Percentiles rank a stretch among this genome's conserved stretches.
phyloP scores from a whole-genome alignment of 148 eudicot species.

The Spergularia bocconei region DNA sequence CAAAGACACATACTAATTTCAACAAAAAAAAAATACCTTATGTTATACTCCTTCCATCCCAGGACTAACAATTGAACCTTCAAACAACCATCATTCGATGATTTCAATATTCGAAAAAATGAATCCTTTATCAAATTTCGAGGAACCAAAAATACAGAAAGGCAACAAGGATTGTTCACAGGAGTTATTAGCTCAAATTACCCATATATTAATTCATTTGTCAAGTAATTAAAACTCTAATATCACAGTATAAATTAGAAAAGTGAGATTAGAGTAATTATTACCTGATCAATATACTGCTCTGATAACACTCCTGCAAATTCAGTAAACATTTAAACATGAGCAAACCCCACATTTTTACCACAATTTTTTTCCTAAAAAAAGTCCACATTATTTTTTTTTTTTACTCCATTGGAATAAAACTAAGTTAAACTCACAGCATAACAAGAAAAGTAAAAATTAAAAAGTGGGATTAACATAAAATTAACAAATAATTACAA shows the following conservation, averaged over 20 bases:
- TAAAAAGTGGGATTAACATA: background rate
- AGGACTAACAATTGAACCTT: background rate
- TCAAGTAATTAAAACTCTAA: background rate
- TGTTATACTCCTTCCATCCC: background rate
- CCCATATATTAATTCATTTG: background rate
- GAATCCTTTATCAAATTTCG: too few relatives aligned
- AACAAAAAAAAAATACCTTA: background rate
- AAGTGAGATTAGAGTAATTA: background rate
- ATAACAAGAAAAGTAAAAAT: background rate
- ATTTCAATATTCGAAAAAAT: background rate
- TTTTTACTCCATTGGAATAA: background rate
- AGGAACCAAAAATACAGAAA: too few relatives aligned
- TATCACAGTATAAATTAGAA: background rate
- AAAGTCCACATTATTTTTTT: background rate
- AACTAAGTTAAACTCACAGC: background rate
- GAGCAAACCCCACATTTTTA: constrained; percentile 9
- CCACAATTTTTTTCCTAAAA: too few relatives aligned
- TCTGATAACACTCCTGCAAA: constrained; percentile 57
- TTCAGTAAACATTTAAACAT: constrained; percentile 7
- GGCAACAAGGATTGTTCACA: background rate
- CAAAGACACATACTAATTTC: background rate
- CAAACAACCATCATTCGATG: background rate
- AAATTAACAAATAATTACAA: background rate
- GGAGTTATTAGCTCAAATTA: background rate
- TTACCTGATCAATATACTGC: constrained; percentile 62